Base-by-base conservation (phyloP, 164 flowering plant genomes). In the Litsea cubeba region DNA sequence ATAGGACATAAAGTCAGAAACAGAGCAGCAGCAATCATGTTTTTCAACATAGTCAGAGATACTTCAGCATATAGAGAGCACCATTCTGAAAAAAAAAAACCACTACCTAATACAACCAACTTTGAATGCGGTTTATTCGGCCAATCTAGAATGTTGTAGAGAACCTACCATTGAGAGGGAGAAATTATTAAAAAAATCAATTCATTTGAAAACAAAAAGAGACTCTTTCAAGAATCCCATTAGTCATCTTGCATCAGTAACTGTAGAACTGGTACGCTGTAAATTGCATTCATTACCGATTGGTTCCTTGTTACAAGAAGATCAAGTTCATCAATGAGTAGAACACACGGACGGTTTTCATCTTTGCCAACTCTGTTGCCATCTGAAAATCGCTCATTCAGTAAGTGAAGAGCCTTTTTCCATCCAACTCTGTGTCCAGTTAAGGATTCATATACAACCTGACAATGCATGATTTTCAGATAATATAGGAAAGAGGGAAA, bases 101-200 rank as follows among this genome's bases (percentile, higher is more conserved):
- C 26, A 26, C 10, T 79, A 95, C 98, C 99, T 83, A 95, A 87
- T 26, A 95, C 96, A 80, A 95, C 78, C 82, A 95, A 78, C 63
- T 91, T 95, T 76, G 99, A 91, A 75, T 88, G 76, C 57, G 94
- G 94, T 79, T 84, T 91, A 25, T 92, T 91, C 35, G 99, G 99
- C 99, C 99, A 95, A 75, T 95, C 98, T 82, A 95, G 98, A 82
- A 95, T 89, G 81, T 95, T 95, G 81, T 95, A 95, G 1, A 95
- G 78, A 76, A 95, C 95, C 98, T 95, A 88, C 24, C 50, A 71
- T 24, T 26, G 15, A 12, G 40, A 23, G 62, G 63, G 3, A 6
- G 2, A 58, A n/a, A 40, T 64, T 62, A 71, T 40, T 24, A 57
- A 50, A 23, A 11, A 35, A 5, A 17, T 22, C 3, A 46, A 23